Conservation (phyloP, 2,329 filamentous ascomycete genomes). For the Paraconiothyrium brasiliense region DNA sequence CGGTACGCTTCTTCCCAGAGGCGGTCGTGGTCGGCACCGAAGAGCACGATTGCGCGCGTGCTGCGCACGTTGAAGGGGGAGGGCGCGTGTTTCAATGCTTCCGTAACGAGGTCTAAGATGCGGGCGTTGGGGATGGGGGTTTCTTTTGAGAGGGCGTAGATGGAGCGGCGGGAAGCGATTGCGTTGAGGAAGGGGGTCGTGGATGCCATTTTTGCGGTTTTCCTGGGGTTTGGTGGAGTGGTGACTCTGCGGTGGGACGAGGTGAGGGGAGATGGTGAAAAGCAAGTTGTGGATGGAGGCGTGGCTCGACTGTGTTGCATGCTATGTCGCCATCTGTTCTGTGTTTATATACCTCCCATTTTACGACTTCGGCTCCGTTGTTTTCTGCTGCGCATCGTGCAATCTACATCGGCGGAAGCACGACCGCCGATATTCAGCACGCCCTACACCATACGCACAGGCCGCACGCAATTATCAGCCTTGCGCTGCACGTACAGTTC, state of each 20-base stretch:
- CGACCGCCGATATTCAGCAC: too few relatives aligned
- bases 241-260: too few relatives aligned
- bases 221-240: background rate
- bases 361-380: too few relatives aligned
- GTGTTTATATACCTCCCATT: too few relatives aligned
- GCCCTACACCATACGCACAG: too few relatives aligned
- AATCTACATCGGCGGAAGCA: too few relatives aligned
- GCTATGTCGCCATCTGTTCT: too few relatives aligned
- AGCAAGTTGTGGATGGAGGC: background rate
- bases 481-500: background rate
- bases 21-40: constrained; percentile 33
- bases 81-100: constrained; percentile 36
- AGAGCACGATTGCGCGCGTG: constrained; percentile 38
- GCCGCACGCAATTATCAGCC: too few relatives aligned
- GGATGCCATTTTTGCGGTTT: constrained; percentile 26
- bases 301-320: too few relatives aligned
- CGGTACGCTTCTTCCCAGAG: constrained; percentile 37
- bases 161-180: constrained; percentile 36
- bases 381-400: too few relatives aligned
- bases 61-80: constrained; percentile 44
- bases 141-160: constrained; percentile 34
- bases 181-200: constrained; percentile 38
- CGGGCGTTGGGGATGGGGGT: constrained; percentile 34
- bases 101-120: constrained; percentile 36
- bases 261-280: background rate